Base-by-base conservation (phyloP, 2,329 filamentous ascomycete genomes). In the Cladosporium sp. region DNA sequence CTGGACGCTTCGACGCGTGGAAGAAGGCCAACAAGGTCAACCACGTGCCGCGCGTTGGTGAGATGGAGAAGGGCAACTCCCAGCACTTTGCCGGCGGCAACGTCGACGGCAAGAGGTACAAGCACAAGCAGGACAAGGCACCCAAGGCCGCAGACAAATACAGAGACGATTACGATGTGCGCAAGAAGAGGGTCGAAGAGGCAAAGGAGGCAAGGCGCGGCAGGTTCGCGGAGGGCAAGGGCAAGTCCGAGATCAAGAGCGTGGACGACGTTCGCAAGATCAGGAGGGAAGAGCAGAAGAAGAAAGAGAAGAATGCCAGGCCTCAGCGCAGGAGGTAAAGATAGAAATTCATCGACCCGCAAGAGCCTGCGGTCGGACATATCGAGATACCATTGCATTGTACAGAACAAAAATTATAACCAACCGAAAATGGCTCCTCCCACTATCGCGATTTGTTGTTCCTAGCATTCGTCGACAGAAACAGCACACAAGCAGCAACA, bases 121-220 rank as follows among this genome's bases (percentile, higher is more conserved):
- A 90, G 82, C 95, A 99, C 81, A 94, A 90, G 79, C 87, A 89
- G 78, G 89, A 95, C 76, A 89, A 86, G 80, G 93, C 93, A 65
- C 95, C 96, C 68, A 98, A 97, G 84, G 88, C 92, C 72, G 93
- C 95, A 8, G 95, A 99, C 82, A 94, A 91, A 80, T 94, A 86
- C 79, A 86, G 95, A 67, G 93, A 94, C 77, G 94, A 99, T 79
- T 99, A 91, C 79, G 84, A 96, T 70, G 88, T 89, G 76, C 89
- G 91, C 81, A 97, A 95, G 88, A 93, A 93, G 88, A 89, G 92
- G 75, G 89, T 95, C 21, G 88, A 88, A 18, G 93, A 93, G 75
- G 93, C 94, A 54, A 91, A 90, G 79, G 91, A 97, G 83, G 93
- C 93, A 81, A 84, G 91, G 23, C 79, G 92, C 32, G 91, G 91